Base-by-base conservation (phyloP, 2,329 filamentous ascomycete genomes). In the Aspergillus oerlinghausenensis region DNA sequence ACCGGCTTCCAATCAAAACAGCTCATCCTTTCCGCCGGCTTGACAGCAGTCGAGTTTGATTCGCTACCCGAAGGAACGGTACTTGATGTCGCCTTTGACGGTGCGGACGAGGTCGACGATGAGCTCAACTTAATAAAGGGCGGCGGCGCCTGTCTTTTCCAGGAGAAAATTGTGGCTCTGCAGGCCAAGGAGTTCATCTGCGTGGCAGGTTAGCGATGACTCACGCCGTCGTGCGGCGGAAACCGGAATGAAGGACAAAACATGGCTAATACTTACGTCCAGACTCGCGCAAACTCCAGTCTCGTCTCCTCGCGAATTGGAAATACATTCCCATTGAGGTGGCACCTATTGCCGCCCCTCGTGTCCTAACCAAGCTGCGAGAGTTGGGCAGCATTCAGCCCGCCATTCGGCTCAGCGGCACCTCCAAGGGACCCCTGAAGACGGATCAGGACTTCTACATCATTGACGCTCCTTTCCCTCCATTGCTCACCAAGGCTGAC, bases 101-200 rank as follows among this genome's bases (percentile, higher is more conserved):
- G 94, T 54, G 94, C 94, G 3, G 94, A 99, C 72, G 94, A 99
- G 79, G 92, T 99, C 32, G 94, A 99, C 71, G 87, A 90, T 49
- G 89, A 95, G 52, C 78, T 99, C 58, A 99, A 97, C 76, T 91
- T 93, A 70, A 97, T 99, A 79, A 97, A 97, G 79, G 94, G 94
- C 54, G 94, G 94, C 51, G 94, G 94, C 57, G 94, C 92, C n/a
- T 99, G 94, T 75, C 78, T 97, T 55, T 96, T 96, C 79, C 94
- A 97, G 75, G 94, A 99, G 78, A 99, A 99, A 80, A 81, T 99
- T 38, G 92, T 99, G 4, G 92, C 92, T 4, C 85, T 90, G 58
- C 84, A 88, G 51, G 88, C 91, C 3, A 89, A 86, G 75, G 89
- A 90, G 70, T 96, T 97, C 69, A 82, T 97, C 60, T 93, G 90